phyloP scores from a whole-genome alignment of 1,139 yeast genomes.

The Yamadazyma friedrichii region DNA sequence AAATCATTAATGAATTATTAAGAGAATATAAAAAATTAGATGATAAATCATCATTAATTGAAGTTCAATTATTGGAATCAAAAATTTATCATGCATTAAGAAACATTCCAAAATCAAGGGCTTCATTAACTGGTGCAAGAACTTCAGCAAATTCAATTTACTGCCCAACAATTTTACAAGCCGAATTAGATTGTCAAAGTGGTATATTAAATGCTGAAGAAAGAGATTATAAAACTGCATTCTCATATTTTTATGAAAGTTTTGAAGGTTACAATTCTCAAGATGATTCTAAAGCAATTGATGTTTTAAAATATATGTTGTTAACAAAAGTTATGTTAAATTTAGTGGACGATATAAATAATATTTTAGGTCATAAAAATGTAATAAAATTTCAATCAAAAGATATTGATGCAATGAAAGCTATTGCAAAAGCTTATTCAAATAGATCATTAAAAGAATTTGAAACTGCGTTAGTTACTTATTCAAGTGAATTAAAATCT shows the following conservation, averaged over 20 bases:
- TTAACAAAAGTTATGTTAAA: conserved; percentile 92
- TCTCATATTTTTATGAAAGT: conserved; percentile 90
- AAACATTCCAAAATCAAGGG: conserved; percentile 89
- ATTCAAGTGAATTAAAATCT: conserved; percentile 72
- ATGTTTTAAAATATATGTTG: conserved; percentile 87
- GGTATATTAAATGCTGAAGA: conserved; percentile 97
- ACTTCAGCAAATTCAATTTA: conserved; percentile 95
- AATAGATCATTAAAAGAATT: conserved; percentile 90
- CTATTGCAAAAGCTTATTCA: conserved; percentile 86
- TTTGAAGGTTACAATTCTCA: conserved; percentile 78
- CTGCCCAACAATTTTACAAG: conserved; percentile 92
- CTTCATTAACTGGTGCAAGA: conserved; percentile 91
- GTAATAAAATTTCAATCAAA: conserved; percentile 75
- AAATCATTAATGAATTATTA: conserved; percentile 68
- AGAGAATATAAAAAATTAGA: conserved; percentile 89
- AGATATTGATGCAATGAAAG: conserved; percentile 87
- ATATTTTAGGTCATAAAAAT: conserved; percentile 73
- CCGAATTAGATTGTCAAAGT: conserved; percentile 91
- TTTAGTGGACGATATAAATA: conserved; percentile 79
- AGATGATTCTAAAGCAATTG: conserved; percentile 67
- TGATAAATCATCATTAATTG: conserved; percentile 92
- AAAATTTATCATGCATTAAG: conserved; percentile 89
- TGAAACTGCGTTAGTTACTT: conserved; percentile 72
- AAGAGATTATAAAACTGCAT: conserved; percentile 94
- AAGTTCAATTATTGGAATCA: conserved; percentile 89